Percentiles rank a stretch among this genome's conserved stretches.
These are phyloP conservation scores for Schwanniomyces vanrijiae DNA, from an alignment of 805 yeast genomes.

Conservation along the genomic window DNA sequence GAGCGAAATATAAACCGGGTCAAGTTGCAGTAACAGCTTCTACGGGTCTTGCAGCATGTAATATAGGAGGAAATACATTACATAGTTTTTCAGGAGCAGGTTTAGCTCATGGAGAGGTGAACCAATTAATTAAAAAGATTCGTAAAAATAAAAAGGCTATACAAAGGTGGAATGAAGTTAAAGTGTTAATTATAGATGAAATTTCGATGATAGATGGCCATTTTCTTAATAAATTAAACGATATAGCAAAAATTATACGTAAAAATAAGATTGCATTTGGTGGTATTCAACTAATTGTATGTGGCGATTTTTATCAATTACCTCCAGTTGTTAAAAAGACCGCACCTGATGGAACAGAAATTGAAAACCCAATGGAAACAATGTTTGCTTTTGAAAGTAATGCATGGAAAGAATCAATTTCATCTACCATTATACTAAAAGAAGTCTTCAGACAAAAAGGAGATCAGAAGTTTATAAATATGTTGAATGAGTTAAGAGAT, in stretches of 20 bases:
- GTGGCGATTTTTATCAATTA: constrained; percentile 81
- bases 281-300: constrained; percentile 71
- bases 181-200: constrained; percentile 73
- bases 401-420: constrained; percentile 61
- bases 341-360: constrained; percentile 25
- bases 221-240: constrained; percentile 62
- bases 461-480: constrained; percentile 64
- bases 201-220: constrained; percentile 78
- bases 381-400: constrained; percentile 64
- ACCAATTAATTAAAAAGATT: constrained; percentile 49
- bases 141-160: constrained; percentile 49
- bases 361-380: constrained; percentile 16
- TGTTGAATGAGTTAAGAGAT: constrained; percentile 73
- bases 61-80: constrained; percentile 75
- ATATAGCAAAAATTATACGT: constrained; percentile 54
- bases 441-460: constrained; percentile 78
- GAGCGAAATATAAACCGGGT: constrained; percentile 43
- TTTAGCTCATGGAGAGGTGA: constrained; percentile 56
- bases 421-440: constrained; percentile 55
- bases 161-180: constrained; percentile 54
- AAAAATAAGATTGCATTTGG: constrained; percentile 62
- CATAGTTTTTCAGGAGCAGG: constrained; percentile 82
- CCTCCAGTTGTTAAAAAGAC: constrained; percentile 63
- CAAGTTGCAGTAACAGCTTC: constrained; percentile 79
- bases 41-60: constrained; percentile 82